Evolutionary conservation across 768 basidiomycete genomes (phyloP), one percentile per base, ranked within the genome.

Genomic region (Coprinopsis marcescibilis): DNA sequence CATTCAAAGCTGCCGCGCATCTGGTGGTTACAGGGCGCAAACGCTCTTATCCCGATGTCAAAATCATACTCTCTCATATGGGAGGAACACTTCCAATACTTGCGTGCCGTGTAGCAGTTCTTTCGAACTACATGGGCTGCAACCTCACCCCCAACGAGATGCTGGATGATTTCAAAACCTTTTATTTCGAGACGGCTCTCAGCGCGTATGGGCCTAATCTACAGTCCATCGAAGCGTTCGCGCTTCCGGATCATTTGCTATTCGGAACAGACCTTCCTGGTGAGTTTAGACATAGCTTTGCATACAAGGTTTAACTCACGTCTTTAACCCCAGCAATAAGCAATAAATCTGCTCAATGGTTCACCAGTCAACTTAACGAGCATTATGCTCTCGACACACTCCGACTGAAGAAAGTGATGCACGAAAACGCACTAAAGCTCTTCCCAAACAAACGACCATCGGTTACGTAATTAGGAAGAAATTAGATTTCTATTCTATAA

Each of bases 181-280:
- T 86, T 56, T 89, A 84, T 63, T 87, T 75, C 55, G 86, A 89
- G 49, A 82, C 78, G 1, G 86, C 86, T 15, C 62, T 89, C 52
- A 77, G 76, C 56, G 73, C 80, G 2, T 72, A 77, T 57, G 71
- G 71, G 34, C 60, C 72, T 19, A 81, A 69, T 41, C 64, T 85
- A 15, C 58, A 67, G 15, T 69, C 75, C 3, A 66, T 82, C 56
- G 67, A 80, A 38, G 57, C 60, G 15, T 79, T 83, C 56, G 72
- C 78, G 2, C 57, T 65, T 17, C 57, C 63, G 1, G 73, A 78
- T 36, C 78, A 62, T 27, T 61, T 89, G 44, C 63, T 88, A 20
- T 87, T 83, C 59, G 86, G 86, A 32, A 82, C 81, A 13, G 86
- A 89, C 60, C 85, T 84, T 56, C 86, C 86, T 45, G 86, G 86